Evolutionary conservation across 129 eudicot genomes (phyloP), one percentile per base, ranked within the genome.

Genomic region (Tanacetum coccineum): DNA sequence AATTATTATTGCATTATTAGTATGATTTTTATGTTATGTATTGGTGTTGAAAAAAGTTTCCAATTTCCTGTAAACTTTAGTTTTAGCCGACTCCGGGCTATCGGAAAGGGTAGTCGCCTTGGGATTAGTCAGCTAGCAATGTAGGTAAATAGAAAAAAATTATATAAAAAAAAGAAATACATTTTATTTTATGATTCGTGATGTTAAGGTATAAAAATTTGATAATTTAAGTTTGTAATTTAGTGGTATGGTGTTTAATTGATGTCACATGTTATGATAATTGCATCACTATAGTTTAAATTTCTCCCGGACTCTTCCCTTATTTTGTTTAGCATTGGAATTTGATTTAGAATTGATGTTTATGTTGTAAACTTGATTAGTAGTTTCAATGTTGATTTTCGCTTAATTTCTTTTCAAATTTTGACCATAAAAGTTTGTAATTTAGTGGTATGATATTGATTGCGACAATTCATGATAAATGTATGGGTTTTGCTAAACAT

Each of bases 281-380:
- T 49, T 14, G 52, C 17, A 12, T 47, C 15, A 13, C 4, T 47
- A 47, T 49, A 14, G 54, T 49, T 49, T 4, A 19, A 28, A n/a
- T 47, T 64, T 18, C 25, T 1, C 40, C 56, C 46, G 51, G 51
- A n/a, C 17, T 49, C 48, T 26, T 13, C 46, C 59, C 51, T 50
- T 49, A 28, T 66, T 17, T 28, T 28, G 46, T 30, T 48, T 17
- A 36, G 60, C 74, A 59, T 58, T 70, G 58, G 39, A 26, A 46
- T 70, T 45, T 45, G 74, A 70, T 70, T 57, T 58, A 28, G 66
- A 58, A 20, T 39, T 52, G 6, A 20, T 36, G 11, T 13, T 3
- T 70, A 8, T 70, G 17, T 20, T 20, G 64, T 40, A 20, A 13
- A 52, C 39, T 19, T 58, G 11, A 57, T 44, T 3, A 57, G 3